Evolutionary conservation across 2,329 filamentous ascomycete genomes (phyloP), one percentile per base, ranked within the genome.

Genomic region (Penicillium sp.): DNA sequence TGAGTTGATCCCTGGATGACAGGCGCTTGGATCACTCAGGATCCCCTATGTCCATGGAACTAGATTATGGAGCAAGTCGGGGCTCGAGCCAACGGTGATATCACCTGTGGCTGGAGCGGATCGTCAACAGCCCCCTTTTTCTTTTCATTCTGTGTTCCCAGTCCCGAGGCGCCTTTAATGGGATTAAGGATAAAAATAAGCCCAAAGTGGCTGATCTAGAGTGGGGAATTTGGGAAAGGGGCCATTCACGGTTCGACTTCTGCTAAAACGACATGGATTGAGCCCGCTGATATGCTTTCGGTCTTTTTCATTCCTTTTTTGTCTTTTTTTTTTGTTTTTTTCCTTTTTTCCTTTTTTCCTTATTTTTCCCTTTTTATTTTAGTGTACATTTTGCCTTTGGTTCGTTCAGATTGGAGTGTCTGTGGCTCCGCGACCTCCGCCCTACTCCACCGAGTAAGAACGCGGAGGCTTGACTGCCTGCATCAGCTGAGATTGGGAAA

Each of bases 111-210:
- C 39, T 42, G 19, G 37, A 42, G 37, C 13, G 39, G 35, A 39
- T 39, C 35, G 35, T 39, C 35, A 23, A 21, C 31, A 33, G 26
- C 35, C 29, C n/a, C 43, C 55, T 44, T 48, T 29, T n/a, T 19
- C 14, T 27, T 29, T 46, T 19, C 21, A 3, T 16, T 21, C 19
- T 13, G 29, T 21, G 3, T 19, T 14, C 53, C 50, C 57, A 57
- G 50, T 49, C 45, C 54, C 57, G 54, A 59, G 53, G 46, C 49
- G 57, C 58, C 45, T 51, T 45, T 47, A 50, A 52, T 53, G 55
- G 59, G 53, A 50, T 52, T 58, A 53, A 45, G 25, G 39, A 46
- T 51, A 58, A 62, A 60, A 57, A 58, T 59, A 59, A 57, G 55
- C 50, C 55, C 57, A 55, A 23, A 37, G 39, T 55, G 33, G 55